phyloP scores from a whole-genome alignment of 768 basidiomycete species.

The Pleurotus tuoliensis region DNA sequence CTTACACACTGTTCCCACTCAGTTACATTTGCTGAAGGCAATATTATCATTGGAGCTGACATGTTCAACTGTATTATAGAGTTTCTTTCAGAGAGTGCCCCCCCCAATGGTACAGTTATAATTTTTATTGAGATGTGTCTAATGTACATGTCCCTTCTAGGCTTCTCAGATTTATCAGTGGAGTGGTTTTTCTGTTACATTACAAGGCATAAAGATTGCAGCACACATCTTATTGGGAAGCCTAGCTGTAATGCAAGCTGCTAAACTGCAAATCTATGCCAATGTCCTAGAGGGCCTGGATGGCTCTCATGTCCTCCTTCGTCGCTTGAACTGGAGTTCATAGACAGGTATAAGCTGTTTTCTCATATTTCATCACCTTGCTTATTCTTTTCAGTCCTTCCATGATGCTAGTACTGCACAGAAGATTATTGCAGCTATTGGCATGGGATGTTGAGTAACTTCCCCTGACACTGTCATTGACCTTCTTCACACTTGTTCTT shows the following conservation, averaged over 20 bases:
- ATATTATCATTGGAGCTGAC: neutral
- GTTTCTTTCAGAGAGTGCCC: neutral
- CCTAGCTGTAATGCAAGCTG: too few species aligned
- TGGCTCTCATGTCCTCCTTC: neutral
- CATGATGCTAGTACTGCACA: neutral
- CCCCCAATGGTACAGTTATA: neutral
- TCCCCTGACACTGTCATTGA: neutral
- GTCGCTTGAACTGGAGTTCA: neutral
- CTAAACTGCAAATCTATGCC: neutral
- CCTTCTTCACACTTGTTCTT: neutral
- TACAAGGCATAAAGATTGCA: too few species aligned
- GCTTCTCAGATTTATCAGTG: neutral
- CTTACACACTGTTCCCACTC: too few species aligned
- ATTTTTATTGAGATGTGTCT: too few species aligned
- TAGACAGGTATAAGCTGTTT: neutral
- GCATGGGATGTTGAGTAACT: neutral
- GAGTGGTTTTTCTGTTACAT: neutral
- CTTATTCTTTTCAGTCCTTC: neutral
- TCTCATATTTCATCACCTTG: neutral
- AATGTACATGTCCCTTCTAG: too few species aligned
- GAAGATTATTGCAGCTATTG: slow-evolving; percentile 1
- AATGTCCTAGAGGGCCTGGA: neutral
- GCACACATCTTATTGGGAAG: too few species aligned
- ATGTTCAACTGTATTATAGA: slow-evolving; percentile 1
- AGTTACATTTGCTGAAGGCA: neutral